Evolutionary conservation across 805 yeast genomes (phyloP).

Genomic region (Yamadazyma kitorensis): DNA sequence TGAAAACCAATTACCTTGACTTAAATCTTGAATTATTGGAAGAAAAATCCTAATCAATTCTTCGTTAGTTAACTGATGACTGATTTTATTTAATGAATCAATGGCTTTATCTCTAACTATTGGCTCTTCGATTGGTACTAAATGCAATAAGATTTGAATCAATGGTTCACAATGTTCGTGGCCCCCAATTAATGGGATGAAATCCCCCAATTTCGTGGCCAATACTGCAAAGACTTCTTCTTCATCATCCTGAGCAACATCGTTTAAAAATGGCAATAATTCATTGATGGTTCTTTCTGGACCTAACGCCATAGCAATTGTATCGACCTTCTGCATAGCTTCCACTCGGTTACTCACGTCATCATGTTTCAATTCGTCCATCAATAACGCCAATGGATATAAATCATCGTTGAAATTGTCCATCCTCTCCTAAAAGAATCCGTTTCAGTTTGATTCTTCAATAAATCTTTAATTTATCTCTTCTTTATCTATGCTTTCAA

Average conservation of each 20-base stretch:
- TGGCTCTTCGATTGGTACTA: slow-evolving; percentile 94
- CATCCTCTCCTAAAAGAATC: too few species aligned
- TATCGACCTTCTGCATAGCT: slow-evolving; percentile 91
- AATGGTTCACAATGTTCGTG: slow-evolving; percentile 48
- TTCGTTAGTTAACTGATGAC: slow-evolving; percentile 56
- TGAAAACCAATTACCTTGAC: slow-evolving; percentile 93
- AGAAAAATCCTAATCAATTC: slow-evolving; percentile 68
- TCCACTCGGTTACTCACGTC: slow-evolving; percentile 90
- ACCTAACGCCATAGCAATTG: slow-evolving; percentile 93
- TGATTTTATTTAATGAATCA: slow-evolving; percentile 71
- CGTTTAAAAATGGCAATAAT: slow-evolving; percentile 84
- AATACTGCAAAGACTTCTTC: slow-evolving; percentile 95
- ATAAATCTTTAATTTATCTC: too few species aligned
- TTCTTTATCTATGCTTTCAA: too few species aligned
- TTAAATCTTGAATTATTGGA: slow-evolving; percentile 72
- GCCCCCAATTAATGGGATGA: slow-evolving; percentile 90
- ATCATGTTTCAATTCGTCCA: slow-evolving; percentile 97
- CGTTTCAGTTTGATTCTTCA: too few species aligned
- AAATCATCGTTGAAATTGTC: slow-evolving; percentile 55
- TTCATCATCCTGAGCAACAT: slow-evolving; percentile 93
- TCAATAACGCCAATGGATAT: slow-evolving; percentile 90
- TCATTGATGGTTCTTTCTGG: slow-evolving; percentile 89
- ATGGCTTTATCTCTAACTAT: slow-evolving; percentile 94
- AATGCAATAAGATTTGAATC: slow-evolving; percentile 67
- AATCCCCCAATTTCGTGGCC: slow-evolving; percentile 85